These are phyloP conservation scores for Aspergillus biplanus DNA, from an alignment of 495 filamentous ascomycete genomes.

Conservation along the genomic window DNA sequence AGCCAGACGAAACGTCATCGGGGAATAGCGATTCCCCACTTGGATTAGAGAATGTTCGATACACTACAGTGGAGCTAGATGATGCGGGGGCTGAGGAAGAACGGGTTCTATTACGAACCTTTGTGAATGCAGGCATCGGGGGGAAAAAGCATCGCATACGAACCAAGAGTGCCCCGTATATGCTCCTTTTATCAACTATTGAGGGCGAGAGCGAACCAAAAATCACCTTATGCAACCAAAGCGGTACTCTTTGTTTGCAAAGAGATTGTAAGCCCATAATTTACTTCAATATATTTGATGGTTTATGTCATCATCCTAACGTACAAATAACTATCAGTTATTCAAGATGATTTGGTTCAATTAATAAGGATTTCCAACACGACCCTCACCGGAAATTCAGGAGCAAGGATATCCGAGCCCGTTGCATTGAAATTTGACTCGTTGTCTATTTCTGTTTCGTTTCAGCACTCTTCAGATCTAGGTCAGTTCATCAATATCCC, in stretches of 20 bases:
- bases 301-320: background rate
- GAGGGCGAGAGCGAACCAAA: conserved; percentile 47
- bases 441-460: conserved; percentile 36
- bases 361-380: conserved; percentile 26
- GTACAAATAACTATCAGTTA: conserved; percentile 22
- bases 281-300: background rate
- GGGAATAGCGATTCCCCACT: conserved; percentile 25
- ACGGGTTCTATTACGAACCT: conserved; percentile 43
- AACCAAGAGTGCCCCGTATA: conserved; percentile 45
- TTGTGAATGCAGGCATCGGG: conserved; percentile 48
- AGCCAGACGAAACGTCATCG: conserved; percentile 36
- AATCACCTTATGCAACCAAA: conserved; percentile 48
- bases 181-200: conserved; percentile 43
- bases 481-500: conserved; percentile 40
- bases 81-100: conserved; percentile 46
- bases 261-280: conserved; percentile 36
- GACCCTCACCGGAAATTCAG: conserved; percentile 23
- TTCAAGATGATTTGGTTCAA: conserved; percentile 27
- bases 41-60: conserved; percentile 36
- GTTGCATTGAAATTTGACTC: conserved; percentile 38
- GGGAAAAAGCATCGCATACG: conserved; percentile 42
- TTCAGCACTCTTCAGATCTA: conserved; percentile 38
- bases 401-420: conserved; percentile 31
- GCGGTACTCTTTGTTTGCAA: conserved; percentile 43
- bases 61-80: conserved; percentile 42